Conservation (phyloP, 1,284 basidiomycete species). For the Heterobasidion parviporum region DNA sequence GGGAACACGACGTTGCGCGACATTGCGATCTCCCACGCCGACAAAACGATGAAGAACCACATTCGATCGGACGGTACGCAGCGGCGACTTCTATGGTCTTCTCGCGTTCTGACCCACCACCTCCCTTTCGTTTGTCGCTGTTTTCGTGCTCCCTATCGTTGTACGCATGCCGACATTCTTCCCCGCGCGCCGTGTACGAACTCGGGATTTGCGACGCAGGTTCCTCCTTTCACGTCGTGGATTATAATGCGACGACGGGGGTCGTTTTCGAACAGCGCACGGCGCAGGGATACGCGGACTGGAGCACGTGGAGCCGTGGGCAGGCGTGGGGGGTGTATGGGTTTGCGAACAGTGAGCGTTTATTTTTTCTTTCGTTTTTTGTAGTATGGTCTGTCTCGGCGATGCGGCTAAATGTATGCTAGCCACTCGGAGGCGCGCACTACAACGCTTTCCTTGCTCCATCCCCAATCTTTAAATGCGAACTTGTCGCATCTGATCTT, state of each 20-base stretch:
- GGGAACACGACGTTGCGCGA: constrained; percentile 48
- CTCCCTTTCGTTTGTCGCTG: too few relatives aligned
- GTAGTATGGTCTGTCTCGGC: too few relatives aligned
- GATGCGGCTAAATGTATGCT: too few relatives aligned
- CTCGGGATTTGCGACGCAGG: constrained; percentile 23
- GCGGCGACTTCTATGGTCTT: background rate
- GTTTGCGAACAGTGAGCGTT: constrained; percentile 48
- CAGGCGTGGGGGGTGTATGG: constrained; percentile 68
- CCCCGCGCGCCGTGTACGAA: too few relatives aligned
- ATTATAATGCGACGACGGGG: constrained; percentile 59
- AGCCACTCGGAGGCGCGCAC: too few relatives aligned
- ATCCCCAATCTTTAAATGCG: too few relatives aligned
- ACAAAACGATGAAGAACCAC: constrained; percentile 60
- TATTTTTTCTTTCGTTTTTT: too few relatives aligned
- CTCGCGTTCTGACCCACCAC: too few relatives aligned
- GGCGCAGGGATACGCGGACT: constrained; percentile 52
- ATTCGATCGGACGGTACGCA: constrained; percentile 49
- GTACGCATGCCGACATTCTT: too few relatives aligned
- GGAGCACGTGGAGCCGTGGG: constrained; percentile 64
- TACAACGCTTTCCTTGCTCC: too few relatives aligned
- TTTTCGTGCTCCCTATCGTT: too few relatives aligned
- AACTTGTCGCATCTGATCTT: background rate
- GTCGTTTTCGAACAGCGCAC: constrained; percentile 46
- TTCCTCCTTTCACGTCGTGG: constrained; percentile 59
- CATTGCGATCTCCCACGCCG: constrained; percentile 56